Conservation (phyloP, 139 green algal species). For the Ettlia oleoabundans region DNA sequence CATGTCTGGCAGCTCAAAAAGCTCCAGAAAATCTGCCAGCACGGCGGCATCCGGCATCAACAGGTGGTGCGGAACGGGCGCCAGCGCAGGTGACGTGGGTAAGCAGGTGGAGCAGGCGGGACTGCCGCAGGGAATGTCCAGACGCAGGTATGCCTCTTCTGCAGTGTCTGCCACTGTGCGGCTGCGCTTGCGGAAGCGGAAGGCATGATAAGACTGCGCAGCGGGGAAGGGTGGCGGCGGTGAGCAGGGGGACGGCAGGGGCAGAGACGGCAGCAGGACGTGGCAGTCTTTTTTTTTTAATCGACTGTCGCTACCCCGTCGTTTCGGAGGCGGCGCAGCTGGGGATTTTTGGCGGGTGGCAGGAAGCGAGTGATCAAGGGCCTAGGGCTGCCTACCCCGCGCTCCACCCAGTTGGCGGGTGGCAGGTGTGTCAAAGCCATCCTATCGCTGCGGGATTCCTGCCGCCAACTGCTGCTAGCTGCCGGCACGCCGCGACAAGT, state of each 20-base stretch:
- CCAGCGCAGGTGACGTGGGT: neutral
- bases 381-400: neutral
- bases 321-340: no score
- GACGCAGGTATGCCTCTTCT: conserved; percentile 49
- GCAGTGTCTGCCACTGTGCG: conserved; percentile 35
- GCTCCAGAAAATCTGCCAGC: conserved; percentile 51
- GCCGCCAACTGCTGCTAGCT: neutral
- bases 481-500: no score
- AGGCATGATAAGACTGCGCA: conserved; percentile 11
- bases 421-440: neutral
- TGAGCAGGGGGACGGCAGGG: neutral
- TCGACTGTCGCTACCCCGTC: no score
- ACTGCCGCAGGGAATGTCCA: conserved; percentile 49
- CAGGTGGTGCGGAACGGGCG: conserved; percentile 31
- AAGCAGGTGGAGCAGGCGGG: neutral
- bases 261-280: neutral
- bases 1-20: conserved; percentile 61
- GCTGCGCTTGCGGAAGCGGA: conserved; percentile 52
- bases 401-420: neutral
- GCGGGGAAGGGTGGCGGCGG: neutral
- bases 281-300: neutral
- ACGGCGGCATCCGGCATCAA: conserved; percentile 49
- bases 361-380: no score
- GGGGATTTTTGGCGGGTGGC: no score
- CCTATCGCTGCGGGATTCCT: no score